These are phyloP conservation scores for Leccinum rimulosum DNA, from an alignment of 768 basidiomycete species.

Conservation along the genomic window DNA sequence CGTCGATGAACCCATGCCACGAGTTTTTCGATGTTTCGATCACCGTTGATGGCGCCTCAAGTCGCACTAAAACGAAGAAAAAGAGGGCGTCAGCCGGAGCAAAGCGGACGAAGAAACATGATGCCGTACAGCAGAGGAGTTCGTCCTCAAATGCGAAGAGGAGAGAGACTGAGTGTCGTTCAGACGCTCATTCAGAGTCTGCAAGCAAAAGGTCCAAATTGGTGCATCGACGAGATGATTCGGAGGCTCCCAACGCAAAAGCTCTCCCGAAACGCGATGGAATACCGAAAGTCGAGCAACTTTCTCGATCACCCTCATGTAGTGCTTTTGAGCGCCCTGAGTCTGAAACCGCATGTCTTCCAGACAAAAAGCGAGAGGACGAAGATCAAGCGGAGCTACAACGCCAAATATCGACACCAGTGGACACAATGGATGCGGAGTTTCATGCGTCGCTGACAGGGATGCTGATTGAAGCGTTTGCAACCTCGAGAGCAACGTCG, in stretches of 20 bases:
- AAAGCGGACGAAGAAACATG: conserved; percentile 10
- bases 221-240: conserved; percentile 2
- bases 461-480: conserved; percentile 68
- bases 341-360: not conserved
- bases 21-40: not conserved
- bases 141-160: conserved; percentile 1
- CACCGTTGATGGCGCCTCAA: not conserved
- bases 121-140: not conserved
- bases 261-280: not conserved
- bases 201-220: conserved; percentile 22
- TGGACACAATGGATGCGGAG: conserved; percentile 15
- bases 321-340: not conserved
- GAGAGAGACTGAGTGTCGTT: not conserved
- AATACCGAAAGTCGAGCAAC: conserved; percentile 1
- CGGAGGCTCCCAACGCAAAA: not conserved
- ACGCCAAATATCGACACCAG: not conserved
- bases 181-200: conserved; percentile 9
- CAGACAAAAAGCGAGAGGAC: conserved; percentile 5
- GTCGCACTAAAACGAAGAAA: conserved; percentile 10
- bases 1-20: not conserved
- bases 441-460: conserved; percentile 52
- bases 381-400: not conserved
- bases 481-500: conserved; percentile 68
- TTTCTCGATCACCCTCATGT: conserved; percentile 12
- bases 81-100: not conserved